Evolutionary conservation across 208 protist species (phyloP), one percentile per base, ranked within the genome.

Genomic region (Acanthamoeba culbertsoni): DNA sequence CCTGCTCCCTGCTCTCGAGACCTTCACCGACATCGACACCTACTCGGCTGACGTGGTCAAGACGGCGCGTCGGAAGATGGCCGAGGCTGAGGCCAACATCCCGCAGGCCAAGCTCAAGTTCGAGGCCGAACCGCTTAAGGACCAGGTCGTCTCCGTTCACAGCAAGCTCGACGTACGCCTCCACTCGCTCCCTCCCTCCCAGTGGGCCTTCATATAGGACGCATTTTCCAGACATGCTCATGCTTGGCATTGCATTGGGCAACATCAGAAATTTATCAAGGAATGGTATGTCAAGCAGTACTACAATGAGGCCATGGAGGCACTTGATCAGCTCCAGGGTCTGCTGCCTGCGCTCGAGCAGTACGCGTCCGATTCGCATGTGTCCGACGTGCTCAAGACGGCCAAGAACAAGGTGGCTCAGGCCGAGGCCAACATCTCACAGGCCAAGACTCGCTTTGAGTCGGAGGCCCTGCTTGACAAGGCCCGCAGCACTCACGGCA

Each of bases 241-340:
- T n/a, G n/a, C n/a, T n/a, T n/a, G n/a, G n/a, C n/a, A n/a, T n/a
- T n/a, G n/a, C n/a, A n/a, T n/a, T n/a, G n/a, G n/a, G n/a, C n/a
- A n/a, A n/a, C n/a, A n/a, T n/a, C 48, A 55, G 48, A 55, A 55
- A 55, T 55, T 55, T 18, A 55, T 55, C 63, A 48, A 46, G 48
- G n/a, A 28, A 20, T 86, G 75, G 75, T 35, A 86, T 7, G 42
- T 53, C 31, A 20, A 86, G 31, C 37, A 86, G 48, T 86, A 86
- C 40, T 86, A 55, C 10, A 86, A 86, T 40, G 51, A n/a, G n/a
- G 75, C 75, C 42, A 35, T 86, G 31, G 75, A 86, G 48, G 75
- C 28, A 2, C 42, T 86, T 8, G 75, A 53, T 14, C 37, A 86
- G 75, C 75, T 86, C 75, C 20, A 43, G 14, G 42, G 18, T 43